A percentile compares a stretch with the other conserved stretches of the same genome.
Evolutionary conservation across 1,284 basidiomycete genomes (phyloP).

Genomic region (Cryptococcus jaspeensis): DNA sequence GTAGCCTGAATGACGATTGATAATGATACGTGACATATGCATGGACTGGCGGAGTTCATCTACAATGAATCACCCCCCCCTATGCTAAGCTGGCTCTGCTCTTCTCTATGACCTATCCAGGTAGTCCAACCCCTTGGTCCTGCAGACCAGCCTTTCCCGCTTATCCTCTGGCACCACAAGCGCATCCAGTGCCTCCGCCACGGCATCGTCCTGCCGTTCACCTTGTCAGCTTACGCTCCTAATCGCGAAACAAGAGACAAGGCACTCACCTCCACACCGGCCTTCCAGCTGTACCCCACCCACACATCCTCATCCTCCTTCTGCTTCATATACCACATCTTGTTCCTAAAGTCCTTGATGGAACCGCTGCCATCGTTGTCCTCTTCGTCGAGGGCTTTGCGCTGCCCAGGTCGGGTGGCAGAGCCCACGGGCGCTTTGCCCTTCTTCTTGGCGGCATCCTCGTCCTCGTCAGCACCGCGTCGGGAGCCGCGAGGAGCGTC

Average conservation of each 20-base stretch:
- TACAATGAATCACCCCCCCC: not conserved
- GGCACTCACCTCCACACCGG: constrained; percentile 27
- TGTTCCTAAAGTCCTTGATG: constrained; percentile 49
- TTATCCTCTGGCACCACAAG: constrained; percentile 37
- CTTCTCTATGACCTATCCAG: constrained; percentile 23
- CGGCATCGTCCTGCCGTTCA: constrained; percentile 27
- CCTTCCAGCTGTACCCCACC: constrained; percentile 44
- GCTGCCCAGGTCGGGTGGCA: constrained; percentile 2
- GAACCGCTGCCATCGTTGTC: constrained; percentile 47
- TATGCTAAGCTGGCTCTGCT: too few species aligned
- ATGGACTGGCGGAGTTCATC: too few species aligned
- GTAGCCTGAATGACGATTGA: not conserved
- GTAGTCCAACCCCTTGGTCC: constrained; percentile 41
- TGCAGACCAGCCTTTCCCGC: constrained; percentile 34
- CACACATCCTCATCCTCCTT: constrained; percentile 46
- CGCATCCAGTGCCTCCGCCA: constrained; percentile 28
- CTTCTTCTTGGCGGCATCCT: constrained; percentile 16
- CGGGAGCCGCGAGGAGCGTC: constrained; percentile 27
- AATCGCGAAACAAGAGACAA: not conserved
- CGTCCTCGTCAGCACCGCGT: constrained; percentile 15
- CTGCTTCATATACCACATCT: constrained; percentile 43
- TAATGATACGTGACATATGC: too few species aligned
- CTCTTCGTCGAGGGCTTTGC: constrained; percentile 32
- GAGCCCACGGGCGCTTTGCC: constrained; percentile 4
- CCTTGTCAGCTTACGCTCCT: not conserved